These are phyloP conservation scores for Fusarium napiforme DNA, from an alignment of 2,329 filamentous ascomycete species.

Conservation along the genomic window DNA sequence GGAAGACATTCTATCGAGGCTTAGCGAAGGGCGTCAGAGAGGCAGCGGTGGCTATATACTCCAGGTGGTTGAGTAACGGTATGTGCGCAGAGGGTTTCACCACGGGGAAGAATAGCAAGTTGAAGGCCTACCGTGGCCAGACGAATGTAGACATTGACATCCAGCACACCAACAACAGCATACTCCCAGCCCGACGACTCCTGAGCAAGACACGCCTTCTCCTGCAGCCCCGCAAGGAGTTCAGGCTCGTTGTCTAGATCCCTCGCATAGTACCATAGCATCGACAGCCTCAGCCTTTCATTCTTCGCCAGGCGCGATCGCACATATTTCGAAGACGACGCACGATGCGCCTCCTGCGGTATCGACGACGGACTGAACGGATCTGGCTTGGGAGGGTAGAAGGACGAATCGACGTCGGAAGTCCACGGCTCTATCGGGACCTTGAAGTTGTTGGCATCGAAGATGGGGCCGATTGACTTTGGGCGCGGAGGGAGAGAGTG, in stretches of 20 bases:
- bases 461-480: constrained; percentile 32
- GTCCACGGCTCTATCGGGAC: constrained; percentile 30
- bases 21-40: neutral
- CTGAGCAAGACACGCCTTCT: constrained; percentile 54
- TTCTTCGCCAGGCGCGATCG: constrained; percentile 43
- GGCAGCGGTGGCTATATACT: constrained; percentile 31
- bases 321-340: constrained; percentile 30
- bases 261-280: constrained; percentile 58
- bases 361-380: constrained; percentile 20
- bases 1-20: constrained; percentile 50
- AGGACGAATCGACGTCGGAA: neutral
- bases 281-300: constrained; percentile 47
- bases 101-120: constrained; percentile 55
- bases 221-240: constrained; percentile 54
- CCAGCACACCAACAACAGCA: constrained; percentile 57
- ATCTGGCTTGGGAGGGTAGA: constrained; percentile 9
- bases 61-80: constrained; percentile 52
- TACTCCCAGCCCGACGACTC: constrained; percentile 58
- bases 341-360: constrained; percentile 8
- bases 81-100: constrained; percentile 58
- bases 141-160: constrained; percentile 56
- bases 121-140: constrained; percentile 55
- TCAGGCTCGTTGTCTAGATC: constrained; percentile 53
- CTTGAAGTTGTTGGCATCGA: constrained; percentile 24
- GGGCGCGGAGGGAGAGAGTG: constrained; percentile 22